Evolutionary conservation across 73 alveolate species (phyloP), one percentile per base, ranked within the genome.

Genomic region (Paramecium primaurelia): DNA sequence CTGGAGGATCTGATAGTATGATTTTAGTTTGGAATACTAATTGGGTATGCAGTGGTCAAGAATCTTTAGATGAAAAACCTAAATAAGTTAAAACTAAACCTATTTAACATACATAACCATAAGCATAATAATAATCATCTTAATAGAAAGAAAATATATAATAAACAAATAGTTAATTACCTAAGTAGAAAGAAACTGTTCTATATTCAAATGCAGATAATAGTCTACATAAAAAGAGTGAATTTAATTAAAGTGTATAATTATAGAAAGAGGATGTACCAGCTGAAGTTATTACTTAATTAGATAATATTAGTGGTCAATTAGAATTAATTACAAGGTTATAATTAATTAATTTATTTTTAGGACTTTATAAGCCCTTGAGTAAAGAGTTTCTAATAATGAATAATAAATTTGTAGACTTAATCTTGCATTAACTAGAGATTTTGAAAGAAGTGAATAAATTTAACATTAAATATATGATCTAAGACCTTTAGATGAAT

Each of bases 1-100:
- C 99, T 16, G 99, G 99, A n/a, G 93, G 93, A 14, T 88, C 93
- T 22, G 90, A 88, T 42, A 88, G 73, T 49, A 58, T 88, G 86
- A 44, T 75, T 26, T 36, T 88, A 36, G 90, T 88, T 38, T 88
- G 93, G 93, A 88, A 88, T 60, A 88, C 93, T n/a, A 88, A 88
- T 59, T 88, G 89, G 89, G 49, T 77, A 8, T 20, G 42, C 40
- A 77, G 71, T 77, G 89, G 89, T 20, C 5, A 77, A n/a, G 89
- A 77, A 42, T 26, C 42, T 16, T 18, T 77, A 6, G 89, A 77
- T 20, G 91, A 80, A 20, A 80, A 80, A 28, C 45, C 36, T 11
- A 42, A 40, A 47, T 6, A 3, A 20, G 32, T 26, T 3, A 80
- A 80, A 36, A 4, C 69, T n/a, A 80, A 80, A 47, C 45, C 75